Base-by-base conservation (phyloP, 2,329 filamentous ascomycete species). In the Trichoderma semiorbis region DNA sequence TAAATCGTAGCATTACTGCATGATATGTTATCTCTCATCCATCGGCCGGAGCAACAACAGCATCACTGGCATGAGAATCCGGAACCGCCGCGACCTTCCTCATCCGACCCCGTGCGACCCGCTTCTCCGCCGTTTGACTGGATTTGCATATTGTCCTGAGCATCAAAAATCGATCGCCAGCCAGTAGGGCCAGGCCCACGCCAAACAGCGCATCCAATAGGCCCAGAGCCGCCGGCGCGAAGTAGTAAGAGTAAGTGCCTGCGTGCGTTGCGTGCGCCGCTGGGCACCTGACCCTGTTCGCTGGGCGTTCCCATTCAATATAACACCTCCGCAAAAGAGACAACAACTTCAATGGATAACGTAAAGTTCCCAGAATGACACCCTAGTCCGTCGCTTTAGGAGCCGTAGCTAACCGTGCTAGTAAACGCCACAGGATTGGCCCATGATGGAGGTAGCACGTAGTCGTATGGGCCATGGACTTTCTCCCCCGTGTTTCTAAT, bases 361-460 rank as follows among this genome's bases (percentile, higher is more conserved):
- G 69, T 50, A 71, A 69, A 43, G 30, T 50, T 58, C 47, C 65
- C 58, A 60, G 24, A 58, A 58, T 50, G 32, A 53, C 43, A 30
- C 50, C 26, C 62, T 8, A 53, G 58, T 18, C 47, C 34, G 21
- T 34, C 50, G 36, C 50, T 50, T 4, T 26, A 36, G 39, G 70
- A 34, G 70, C 70, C 71, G 71, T 32, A 64, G 47, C 66, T 72
- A 72, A 36, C 71, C 71, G 71, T 36, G 47, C 55, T 66, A 72
- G 61, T 43, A n/a, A 34, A 58, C 69, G 69, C 30, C 55, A 65
- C 57, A 30, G 57, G 67, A 63, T 63, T 70, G 67, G 67, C 7
- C 16, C 24, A 24, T 30, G 12, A 24, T 26, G 39, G 50, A 65
- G 26, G 62, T 55, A 66, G 28, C 26, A 26, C 36, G 36, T 39